Evolutionary conservation across 805 yeast genomes (phyloP).

Genomic region (Spathaspora girioi): DNA sequence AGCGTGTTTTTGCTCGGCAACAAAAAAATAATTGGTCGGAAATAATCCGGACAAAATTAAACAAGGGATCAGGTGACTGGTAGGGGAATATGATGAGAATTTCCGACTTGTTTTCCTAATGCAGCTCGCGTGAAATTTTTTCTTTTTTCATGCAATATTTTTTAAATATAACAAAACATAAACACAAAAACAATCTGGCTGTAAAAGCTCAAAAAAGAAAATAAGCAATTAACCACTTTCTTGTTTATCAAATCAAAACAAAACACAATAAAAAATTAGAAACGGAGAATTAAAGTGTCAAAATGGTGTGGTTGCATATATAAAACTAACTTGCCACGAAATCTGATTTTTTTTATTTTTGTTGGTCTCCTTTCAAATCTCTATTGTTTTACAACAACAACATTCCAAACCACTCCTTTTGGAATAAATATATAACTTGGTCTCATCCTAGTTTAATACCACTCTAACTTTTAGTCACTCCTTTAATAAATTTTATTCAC

Average conservation of each 20-base stretch:
- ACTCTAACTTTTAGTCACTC: constrained; percentile 1
- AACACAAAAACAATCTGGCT: neutral
- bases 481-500: neutral
- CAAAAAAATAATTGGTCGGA: neutral
- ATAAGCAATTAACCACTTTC: neutral
- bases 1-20: neutral
- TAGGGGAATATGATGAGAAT: neutral
- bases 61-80: neutral
- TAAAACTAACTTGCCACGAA: neutral
- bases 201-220: neutral
- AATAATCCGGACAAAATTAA: neutral
- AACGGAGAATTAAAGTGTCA: neutral
- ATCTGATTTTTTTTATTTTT: neutral
- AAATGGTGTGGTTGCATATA: neutral
- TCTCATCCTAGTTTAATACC: neutral
- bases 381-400: neutral
- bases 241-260: neutral
- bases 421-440: neutral
- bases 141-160: neutral
- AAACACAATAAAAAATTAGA: neutral
- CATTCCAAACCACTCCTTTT: neutral
- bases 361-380: neutral
- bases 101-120: neutral
- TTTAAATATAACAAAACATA: neutral
- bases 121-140: neutral